Percentiles rank a stretch among this genome's conserved stretches.
Evolutionary conservation across 192 early-diverging fungal genomes (phyloP).

Genomic region (Spinellus fusiger): DNA sequence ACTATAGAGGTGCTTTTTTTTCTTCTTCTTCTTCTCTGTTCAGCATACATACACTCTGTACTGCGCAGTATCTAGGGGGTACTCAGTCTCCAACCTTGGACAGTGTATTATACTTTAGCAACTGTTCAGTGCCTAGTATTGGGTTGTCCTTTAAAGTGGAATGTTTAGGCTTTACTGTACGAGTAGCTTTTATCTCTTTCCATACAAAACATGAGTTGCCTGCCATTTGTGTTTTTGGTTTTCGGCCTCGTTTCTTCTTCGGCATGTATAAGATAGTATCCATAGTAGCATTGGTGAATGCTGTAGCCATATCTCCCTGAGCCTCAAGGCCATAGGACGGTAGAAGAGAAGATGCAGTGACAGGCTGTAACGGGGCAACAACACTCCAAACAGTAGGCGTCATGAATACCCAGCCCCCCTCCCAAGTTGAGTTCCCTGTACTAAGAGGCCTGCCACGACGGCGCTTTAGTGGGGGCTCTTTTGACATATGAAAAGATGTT

Average conservation of each 20-base stretch:
- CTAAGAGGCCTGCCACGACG: constrained; percentile 21
- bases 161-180: background rate
- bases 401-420: constrained; percentile 26
- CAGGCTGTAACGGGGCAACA: constrained; percentile 1
- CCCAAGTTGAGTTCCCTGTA: constrained; percentile 8
- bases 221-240: constrained; percentile 35
- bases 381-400: constrained; percentile 30
- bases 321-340: background rate
- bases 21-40: too few relatives aligned
- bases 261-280: constrained; percentile 33
- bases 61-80: too few relatives aligned
- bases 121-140: background rate
- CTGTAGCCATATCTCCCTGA: constrained; percentile 25
- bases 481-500: constrained; percentile 6
- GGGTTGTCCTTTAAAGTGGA: background rate
- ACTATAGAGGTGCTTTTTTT: too few relatives aligned
- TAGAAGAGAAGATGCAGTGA: background rate
- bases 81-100: too few relatives aligned
- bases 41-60: too few relatives aligned
- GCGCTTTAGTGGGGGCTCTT: constrained; percentile 16
- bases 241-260: constrained; percentile 32
- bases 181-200: constrained; percentile 16
- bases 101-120: too few relatives aligned
- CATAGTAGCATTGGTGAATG: constrained; percentile 28
- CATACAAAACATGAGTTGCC: constrained; percentile 39